Evolutionary conservation across 306 rosid species (phyloP), one percentile per base, ranked within the genome.

Genomic region (Mucuna pruriens): DNA sequence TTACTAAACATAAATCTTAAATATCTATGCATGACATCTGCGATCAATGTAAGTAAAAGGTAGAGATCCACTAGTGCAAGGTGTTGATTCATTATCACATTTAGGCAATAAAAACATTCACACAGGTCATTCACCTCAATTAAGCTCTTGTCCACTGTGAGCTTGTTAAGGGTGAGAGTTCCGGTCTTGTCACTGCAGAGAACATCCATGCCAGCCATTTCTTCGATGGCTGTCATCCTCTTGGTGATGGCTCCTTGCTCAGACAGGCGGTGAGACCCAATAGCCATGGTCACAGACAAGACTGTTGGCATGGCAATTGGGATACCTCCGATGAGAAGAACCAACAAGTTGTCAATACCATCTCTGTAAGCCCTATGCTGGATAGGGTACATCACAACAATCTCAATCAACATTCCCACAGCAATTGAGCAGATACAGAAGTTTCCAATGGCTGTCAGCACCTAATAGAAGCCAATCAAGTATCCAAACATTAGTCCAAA

Each of bases 301-400:
- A 94, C 98, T 0, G 98, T 94, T 65, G 98, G 98, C 98, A 94
- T 94, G 42, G 98, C 98, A 82, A 94, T 94, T 26, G 98, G 98
- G 85, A 94, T 94, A 54, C 98, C 98, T 69, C 98, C 98, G 4
- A 94, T 94, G 61, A 94, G 94, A 60, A 94, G 96, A 71, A 94
- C 98, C 88, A 94, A 80, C 74, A 94, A 84, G 71, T 94, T 94
- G 86, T 94, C 98, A 69, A 94, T 92, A 57, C 98, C 98, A 2
- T 90, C 96, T 86, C 98, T 94, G 64, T 94, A 94, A 49, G 91
- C 48, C 75, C 98, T 89, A 0, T 36, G 54, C 39, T 94, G 98
- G 66, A 94, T 92, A 0, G 94, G 96, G 75, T 58, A 94, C 92
- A 90, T 92, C 73, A 94, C 98, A 76, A 92, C 3, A 17, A 94